Evolutionary conservation across 176 grass and related monocot species (phyloP).

Genomic region (Alloteropsis semialata): DNA sequence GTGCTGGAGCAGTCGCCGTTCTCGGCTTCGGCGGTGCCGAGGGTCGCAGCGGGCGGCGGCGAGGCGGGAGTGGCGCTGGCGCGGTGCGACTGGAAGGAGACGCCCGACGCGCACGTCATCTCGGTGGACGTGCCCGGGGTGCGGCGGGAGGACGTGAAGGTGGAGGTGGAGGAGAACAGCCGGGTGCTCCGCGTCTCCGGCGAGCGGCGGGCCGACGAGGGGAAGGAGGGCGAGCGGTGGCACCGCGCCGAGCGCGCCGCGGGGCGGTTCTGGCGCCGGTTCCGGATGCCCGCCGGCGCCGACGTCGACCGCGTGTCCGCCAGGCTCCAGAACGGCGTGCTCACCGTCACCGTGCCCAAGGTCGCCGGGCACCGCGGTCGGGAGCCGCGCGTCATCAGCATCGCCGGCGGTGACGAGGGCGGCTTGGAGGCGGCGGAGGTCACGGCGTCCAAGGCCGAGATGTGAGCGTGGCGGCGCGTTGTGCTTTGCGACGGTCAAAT

Average conservation of each 20-base stretch:
- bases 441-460: conserved; percentile 29
- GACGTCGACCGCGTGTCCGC: conserved; percentile 22
- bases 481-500: too few relatives aligned
- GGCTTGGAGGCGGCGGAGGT: conserved; percentile 28
- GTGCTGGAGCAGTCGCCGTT: conserved; percentile 49
- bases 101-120: conserved; percentile 45
- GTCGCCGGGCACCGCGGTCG: conserved; percentile 6
- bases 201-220: conserved; percentile 38
- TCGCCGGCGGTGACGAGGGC: neutral
- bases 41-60: neutral
- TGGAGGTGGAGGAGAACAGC: conserved; percentile 53
- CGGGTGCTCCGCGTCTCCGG: conserved; percentile 52
- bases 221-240: conserved; percentile 41
- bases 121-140: conserved; percentile 51
- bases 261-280: conserved; percentile 48
- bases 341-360: conserved; percentile 45
- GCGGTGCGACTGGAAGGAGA: conserved; percentile 70
- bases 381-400: conserved; percentile 39
- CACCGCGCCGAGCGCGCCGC: conserved; percentile 49
- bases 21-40: neutral
- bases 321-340: conserved; percentile 29
- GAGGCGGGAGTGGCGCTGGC: conserved; percentile 14
- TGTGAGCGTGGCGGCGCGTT: neutral
- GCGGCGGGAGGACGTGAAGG: conserved; percentile 42
- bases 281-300: conserved; percentile 31